phyloP scores from a whole-genome alignment of 1,284 basidiomycete species.

The Neolentinus lepideus region DNA sequence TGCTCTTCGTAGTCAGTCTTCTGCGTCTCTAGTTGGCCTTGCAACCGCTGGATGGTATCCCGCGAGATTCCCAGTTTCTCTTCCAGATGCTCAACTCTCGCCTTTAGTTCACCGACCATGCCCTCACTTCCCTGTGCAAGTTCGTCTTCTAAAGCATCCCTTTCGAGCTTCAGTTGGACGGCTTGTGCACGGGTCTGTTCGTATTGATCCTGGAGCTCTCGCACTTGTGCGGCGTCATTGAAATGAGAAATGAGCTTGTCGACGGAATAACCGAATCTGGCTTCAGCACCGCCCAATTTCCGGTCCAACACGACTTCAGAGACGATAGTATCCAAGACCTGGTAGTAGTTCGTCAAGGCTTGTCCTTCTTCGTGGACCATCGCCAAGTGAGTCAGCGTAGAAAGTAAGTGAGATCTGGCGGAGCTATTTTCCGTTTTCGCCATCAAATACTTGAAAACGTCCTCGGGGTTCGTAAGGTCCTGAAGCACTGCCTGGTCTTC shows the following conservation, averaged over 20 bases:
- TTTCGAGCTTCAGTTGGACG: slow-evolving; percentile 61
- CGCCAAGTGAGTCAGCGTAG: slow-evolving; percentile 88
- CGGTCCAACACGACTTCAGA: slow-evolving; percentile 93
- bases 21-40: slow-evolving; percentile 78
- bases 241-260: slow-evolving; percentile 86
- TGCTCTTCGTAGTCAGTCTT: slow-evolving; percentile 81
- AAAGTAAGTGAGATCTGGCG: slow-evolving; percentile 84
- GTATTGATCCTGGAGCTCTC: slow-evolving; percentile 75
- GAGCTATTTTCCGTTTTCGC: slow-evolving; percentile 70
- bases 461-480: slow-evolving; percentile 77
- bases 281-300: slow-evolving; percentile 79
- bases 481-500: slow-evolving; percentile 74
- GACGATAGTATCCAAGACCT: slow-evolving; percentile 90
- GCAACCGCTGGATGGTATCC: slow-evolving; percentile 68
- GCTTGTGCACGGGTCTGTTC: slow-evolving; percentile 61
- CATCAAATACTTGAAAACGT: slow-evolving; percentile 82
- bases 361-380: slow-evolving; percentile 88
- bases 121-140: slow-evolving; percentile 78
- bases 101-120: slow-evolving; percentile 78
- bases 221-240: slow-evolving; percentile 85
- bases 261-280: slow-evolving; percentile 85
- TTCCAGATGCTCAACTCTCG: slow-evolving; percentile 67
- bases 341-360: slow-evolving; percentile 82
- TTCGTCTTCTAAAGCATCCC: slow-evolving; percentile 74
- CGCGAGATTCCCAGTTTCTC: slow-evolving; percentile 77